Evolutionary conservation across 345 rosid species (phyloP), one percentile per base, ranked within the genome.

Genomic region (Boechera retrofracta): DNA sequence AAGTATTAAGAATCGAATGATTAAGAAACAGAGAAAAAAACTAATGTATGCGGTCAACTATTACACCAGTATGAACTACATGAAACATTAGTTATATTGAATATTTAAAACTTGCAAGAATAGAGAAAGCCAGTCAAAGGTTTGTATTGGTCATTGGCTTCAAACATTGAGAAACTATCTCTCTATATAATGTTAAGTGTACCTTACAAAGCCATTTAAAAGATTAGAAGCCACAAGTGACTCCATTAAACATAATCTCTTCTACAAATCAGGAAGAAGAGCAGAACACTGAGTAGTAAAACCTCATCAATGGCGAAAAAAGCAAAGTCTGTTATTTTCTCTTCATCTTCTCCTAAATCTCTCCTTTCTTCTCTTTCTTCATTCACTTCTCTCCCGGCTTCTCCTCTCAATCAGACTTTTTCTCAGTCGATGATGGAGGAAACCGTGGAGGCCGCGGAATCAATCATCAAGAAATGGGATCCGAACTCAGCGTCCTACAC

Each of bases 381-480:
- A 53, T 66, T 77, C 68, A 36, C 74, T 10, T 44, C 82, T n/a
- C 67, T 75, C 51, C 68, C 72, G 10, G 73, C 47, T 80, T 67
- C 64, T 5, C 68, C 63, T 48, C 72, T 63, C 5, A 53, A 7
- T 7, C 62, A 74, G 9, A 71, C 75, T 0, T 83, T 75, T 69
- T 82, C 96, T 18, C 74, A 79, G 66, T 77, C 87, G 9, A 41
- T 81, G 81, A 74, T 82, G 79, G 87, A 85, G 52, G 86, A 88
- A 53, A 84, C 68, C 48, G 77, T 93, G 4, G 64, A 66, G 54
- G 76, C 79, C 24, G 85, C 94, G 0, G 86, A 83, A 71, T 10
- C 82, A 26, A 65, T 91, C 57, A 91, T 91, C 81, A 78, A 29
- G 18, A 88, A 81, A 82, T 93, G 97, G 98, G 88, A 84, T 62